Evolutionary conservation across 345 rosid genomes (phyloP), one percentile per base, ranked within the genome.

Genomic region (Kernera saxatilis): DNA sequence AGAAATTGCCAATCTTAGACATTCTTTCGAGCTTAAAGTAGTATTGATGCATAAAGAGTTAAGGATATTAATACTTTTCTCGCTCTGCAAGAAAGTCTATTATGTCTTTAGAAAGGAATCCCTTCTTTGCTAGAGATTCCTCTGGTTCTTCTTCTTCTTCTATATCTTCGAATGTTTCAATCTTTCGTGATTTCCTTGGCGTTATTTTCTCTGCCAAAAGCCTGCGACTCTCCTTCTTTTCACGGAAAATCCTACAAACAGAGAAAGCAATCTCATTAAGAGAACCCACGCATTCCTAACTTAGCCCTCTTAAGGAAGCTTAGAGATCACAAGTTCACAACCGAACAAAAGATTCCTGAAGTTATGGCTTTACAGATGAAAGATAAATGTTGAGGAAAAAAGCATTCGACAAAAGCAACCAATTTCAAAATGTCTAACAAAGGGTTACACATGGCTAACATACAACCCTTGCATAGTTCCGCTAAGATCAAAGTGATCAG

Each of bases 61-160:
- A 19, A 2, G 17, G 33, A 27, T 0, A 7, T 12, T 5, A 13
- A 7, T 86, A 93, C 97, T 85, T 93, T 71, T 93, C 93, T 9
- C 86, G 85, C 53, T 87, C 84, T 0, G 95, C 93, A 35, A 93
- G 97, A 76, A 89, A 71, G 57, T 87, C 79, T 27, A 94, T 91
- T 23, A 91, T 83, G 71, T 89, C 78, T 48, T 72, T 76, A 1
- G 97, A 92, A 77, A 93, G 98, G 88, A 93, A 87, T 36, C 89
- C 98, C 39, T 53, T 82, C 13, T 63, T 53, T 23, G 44, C 78
- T n/a, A 53, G 69, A 57, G 82, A 19, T 43, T 78, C 61, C 6
- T 79, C 88, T 6, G 73, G 17, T 57, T 86, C 91, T 15, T 72
- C 65, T 73, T 53, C 29, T 66, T 83, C 93, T 15, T 48, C 78